These are phyloP conservation scores for Pascua guehoae DNA, from an alignment of 1,284 basidiomycete species.

Conservation along the genomic window DNA sequence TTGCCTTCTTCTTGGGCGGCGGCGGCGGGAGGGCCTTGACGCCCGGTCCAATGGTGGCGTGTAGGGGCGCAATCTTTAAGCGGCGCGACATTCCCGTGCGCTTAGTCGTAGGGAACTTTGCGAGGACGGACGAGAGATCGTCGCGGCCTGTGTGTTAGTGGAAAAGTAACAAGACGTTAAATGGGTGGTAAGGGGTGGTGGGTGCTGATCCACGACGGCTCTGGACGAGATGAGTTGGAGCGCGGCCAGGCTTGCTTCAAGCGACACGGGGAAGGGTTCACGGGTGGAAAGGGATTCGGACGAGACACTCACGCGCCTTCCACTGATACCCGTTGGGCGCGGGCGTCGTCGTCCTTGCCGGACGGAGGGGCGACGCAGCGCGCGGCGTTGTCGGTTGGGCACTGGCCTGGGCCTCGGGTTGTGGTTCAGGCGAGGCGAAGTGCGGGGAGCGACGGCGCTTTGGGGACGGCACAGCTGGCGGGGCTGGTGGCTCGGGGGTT, in stretches of 20 bases:
- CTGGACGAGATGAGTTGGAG: neutral
- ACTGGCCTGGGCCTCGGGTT: too few relatives aligned
- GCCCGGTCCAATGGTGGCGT: conserved; percentile 42
- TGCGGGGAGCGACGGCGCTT: too few relatives aligned
- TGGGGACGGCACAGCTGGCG: too few relatives aligned
- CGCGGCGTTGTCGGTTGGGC: too few relatives aligned
- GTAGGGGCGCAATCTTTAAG: conserved; percentile 38
- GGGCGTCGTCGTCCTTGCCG: conserved; percentile 9
- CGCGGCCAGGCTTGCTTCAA: neutral
- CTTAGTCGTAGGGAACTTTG: conserved; percentile 40
- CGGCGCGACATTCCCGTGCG: conserved; percentile 42
- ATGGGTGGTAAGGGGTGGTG: too few relatives aligned
- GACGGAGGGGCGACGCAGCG: neutral
- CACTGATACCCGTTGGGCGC: conserved; percentile 28
- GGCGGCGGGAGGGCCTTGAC: conserved; percentile 43
- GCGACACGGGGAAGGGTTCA: too few relatives aligned
- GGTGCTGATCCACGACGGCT: conserved; percentile 1
- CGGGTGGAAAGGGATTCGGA: neutral
- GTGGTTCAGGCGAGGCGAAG: too few relatives aligned
- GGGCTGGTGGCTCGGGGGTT: too few relatives aligned
- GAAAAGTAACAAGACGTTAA: neutral
- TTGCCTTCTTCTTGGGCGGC: conserved; percentile 43
- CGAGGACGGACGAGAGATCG: conserved; percentile 38
- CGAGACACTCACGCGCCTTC: conserved; percentile 36
- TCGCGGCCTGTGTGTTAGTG: conserved; percentile 34